Conservation (phyloP, 495 filamentous ascomycete genomes). For the Thermothielavioides terrestris region DNA sequence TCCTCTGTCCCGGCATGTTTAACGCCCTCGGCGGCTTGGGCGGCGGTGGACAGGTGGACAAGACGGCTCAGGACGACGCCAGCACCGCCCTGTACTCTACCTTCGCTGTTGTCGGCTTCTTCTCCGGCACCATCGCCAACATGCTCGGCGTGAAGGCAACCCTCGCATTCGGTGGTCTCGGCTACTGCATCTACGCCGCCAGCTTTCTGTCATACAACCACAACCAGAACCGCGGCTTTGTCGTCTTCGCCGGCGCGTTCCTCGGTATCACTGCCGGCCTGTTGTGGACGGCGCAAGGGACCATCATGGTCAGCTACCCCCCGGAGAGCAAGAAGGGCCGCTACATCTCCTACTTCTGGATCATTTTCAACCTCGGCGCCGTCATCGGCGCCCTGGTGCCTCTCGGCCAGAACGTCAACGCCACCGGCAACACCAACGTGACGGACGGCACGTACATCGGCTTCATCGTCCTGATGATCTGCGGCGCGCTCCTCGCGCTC, state of each 20-base stretch:
- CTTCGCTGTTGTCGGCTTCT: slow-evolving; percentile 81
- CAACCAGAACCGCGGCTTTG: slow-evolving; percentile 64
- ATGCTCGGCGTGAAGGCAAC: slow-evolving; percentile 65
- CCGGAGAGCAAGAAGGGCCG: slow-evolving; percentile 72
- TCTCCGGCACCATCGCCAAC: slow-evolving; percentile 72
- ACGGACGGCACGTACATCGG: slow-evolving; percentile 83
- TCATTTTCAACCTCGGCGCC: slow-evolving; percentile 89
- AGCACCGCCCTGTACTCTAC: slow-evolving; percentile 70
- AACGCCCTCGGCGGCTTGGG: slow-evolving; percentile 72
- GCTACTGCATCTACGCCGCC: slow-evolving; percentile 77
- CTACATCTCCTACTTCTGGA: slow-evolving; percentile 88
- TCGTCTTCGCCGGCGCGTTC: slow-evolving; percentile 66
- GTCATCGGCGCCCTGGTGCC: slow-evolving; percentile 84
- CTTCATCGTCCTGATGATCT: slow-evolving; percentile 77
- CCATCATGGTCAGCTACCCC: slow-evolving; percentile 94
- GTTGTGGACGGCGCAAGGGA: slow-evolving; percentile 87
- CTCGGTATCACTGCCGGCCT: slow-evolving; percentile 75
- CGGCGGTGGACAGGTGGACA: slow-evolving; percentile 60
- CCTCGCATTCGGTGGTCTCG: slow-evolving; percentile 71
- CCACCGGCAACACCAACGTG: slow-evolving; percentile 48
- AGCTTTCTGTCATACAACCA: slow-evolving; percentile 78
- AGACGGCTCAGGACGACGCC: slow-evolving; percentile 56
- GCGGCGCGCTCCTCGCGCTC: slow-evolving; percentile 64
- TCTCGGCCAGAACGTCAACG: slow-evolving; percentile 70
- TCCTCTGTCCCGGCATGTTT: slow-evolving; percentile 82